Conservation (phyloP, 495 filamentous ascomycete genomes). For the Penicillium silybi region DNA sequence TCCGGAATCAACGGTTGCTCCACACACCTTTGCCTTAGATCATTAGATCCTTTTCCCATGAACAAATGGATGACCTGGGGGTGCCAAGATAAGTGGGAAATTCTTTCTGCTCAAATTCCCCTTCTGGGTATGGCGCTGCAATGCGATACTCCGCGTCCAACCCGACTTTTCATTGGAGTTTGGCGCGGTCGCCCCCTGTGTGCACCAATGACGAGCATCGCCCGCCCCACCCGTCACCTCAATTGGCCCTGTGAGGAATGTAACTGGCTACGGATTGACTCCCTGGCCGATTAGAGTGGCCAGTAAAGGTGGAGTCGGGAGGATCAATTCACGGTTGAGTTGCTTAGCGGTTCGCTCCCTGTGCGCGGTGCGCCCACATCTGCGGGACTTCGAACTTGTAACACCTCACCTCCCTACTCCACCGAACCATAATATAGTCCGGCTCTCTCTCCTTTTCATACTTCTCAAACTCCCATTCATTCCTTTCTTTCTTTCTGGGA, state of each 20-base stretch:
- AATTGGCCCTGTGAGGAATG: not conserved
- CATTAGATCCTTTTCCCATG: not conserved
- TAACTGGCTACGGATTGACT: conserved; percentile 20
- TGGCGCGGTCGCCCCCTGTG: conserved; percentile 8
- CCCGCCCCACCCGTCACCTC: conserved; percentile 14
- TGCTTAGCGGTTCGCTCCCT: not conserved
- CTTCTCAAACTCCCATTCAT: not conserved
- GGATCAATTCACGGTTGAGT: conserved; percentile 12
- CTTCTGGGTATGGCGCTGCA: conserved; percentile 26
- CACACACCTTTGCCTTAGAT: not conserved
- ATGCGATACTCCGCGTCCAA: conserved; percentile 9
- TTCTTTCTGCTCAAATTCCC: conserved; percentile 39
- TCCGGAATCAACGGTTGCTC: not conserved
- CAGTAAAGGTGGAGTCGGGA: conserved; percentile 10
- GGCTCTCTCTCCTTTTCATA: not conserved
- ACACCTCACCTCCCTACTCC: not conserved
- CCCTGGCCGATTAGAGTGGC: conserved; percentile 14
- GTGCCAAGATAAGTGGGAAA: conserved; percentile 9
- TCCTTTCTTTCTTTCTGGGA: not conserved
- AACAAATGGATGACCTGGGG: not conserved
- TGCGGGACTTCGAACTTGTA: not conserved
- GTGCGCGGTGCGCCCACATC: not conserved
- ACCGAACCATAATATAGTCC: not conserved
- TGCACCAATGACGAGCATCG: conserved; percentile 10
- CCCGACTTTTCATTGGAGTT: conserved; percentile 18